These are phyloP conservation scores for Podila epicladia DNA, from an alignment of 192 early-diverging fungal genomes.

Conservation along the genomic window DNA sequence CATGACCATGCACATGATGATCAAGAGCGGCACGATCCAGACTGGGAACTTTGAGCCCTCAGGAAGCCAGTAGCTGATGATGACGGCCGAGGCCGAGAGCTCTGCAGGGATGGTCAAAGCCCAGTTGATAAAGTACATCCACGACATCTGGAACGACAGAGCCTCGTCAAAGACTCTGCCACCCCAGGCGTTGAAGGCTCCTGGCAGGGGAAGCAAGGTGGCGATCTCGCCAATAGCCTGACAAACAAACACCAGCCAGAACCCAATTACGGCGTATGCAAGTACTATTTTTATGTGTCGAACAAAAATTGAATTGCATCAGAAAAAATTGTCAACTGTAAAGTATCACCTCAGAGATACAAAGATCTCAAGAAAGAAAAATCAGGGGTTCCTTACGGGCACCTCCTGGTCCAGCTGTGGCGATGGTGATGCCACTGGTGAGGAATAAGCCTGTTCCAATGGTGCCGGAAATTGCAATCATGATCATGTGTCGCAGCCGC, in stretches of 20 bases:
- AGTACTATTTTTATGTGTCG: conserved; percentile 56
- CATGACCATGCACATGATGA: conserved; percentile 67
- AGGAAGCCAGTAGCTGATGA: conserved; percentile 64
- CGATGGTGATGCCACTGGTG: conserved; percentile 78
- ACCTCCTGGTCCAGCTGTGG: conserved; percentile 82
- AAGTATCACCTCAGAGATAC: background rate
- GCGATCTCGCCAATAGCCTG: conserved; percentile 90
- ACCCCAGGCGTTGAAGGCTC: conserved; percentile 82
- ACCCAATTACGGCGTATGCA: conserved; percentile 73
- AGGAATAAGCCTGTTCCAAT: conserved; percentile 87
- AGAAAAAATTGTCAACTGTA: background rate
- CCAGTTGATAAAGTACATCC: conserved; percentile 75
- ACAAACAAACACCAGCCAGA: conserved; percentile 76
- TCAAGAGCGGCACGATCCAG: conserved; percentile 46
- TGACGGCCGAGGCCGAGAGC: conserved; percentile 81
- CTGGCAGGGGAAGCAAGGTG: conserved; percentile 82
- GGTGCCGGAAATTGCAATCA: conserved; percentile 85
- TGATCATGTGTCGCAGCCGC: conserved; percentile 69
- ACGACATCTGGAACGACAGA: conserved; percentile 75
- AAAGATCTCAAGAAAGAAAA: background rate
- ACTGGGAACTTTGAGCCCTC: conserved; percentile 33
- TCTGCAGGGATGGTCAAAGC: conserved; percentile 73
- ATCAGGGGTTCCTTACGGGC: conserved; percentile 20
- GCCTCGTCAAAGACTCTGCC: conserved; percentile 85
- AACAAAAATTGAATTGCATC: background rate